Base-by-base conservation (phyloP, 495 filamentous ascomycete species). In the Aspergillus avenaceus region DNA sequence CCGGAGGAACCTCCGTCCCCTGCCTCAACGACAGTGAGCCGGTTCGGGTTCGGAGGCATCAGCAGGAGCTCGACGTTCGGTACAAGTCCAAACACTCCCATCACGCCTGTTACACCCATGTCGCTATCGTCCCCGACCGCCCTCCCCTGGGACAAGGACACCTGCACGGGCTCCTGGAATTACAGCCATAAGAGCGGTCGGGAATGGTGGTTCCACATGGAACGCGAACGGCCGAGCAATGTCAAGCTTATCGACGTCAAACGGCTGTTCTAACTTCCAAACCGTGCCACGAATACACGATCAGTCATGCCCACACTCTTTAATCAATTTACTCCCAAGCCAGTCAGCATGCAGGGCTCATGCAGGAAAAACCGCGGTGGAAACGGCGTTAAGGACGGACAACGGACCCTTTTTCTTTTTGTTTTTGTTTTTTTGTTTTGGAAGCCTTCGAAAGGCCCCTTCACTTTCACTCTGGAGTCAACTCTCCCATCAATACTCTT, bases 161-260 rank as follows among this genome's bases (percentile, higher is more conserved):
- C 61, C 21, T 77, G 73, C 53, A 77, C 68, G 22, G 73, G 73
- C 16, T 67, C 71, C 22, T 77, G 73, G 73, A 77, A 77, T 49
- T 58, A 60, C 34, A 57, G 58, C 41, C 71, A 74, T 32, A 69
- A 69, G 36, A 60, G 41, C 29, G 72, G 72, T 22, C 66, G 68
- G 13, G 72, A 74, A n/a, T 77, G 73, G 73, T 77, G 72, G 73
- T 74, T 69, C 50, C 73, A 77, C 48, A 68, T 74, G 58, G 73
- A 77, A 53, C 69, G 73, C 21, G 73, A 77, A 44, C 71, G 73
- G 14, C 73, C 69, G 7, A 58, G 60, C 29, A 68, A 66, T 25
- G 45, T 63, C n/a, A 67, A 74, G 26, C 55, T 71, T 41, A 65
- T 75, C 48, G 60, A 69, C 25, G 40, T 65, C 12, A 64, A 65